phyloP scores from a whole-genome alignment of 805 yeast genomes.

The Schizosaccharomyces lindneri region DNA sequence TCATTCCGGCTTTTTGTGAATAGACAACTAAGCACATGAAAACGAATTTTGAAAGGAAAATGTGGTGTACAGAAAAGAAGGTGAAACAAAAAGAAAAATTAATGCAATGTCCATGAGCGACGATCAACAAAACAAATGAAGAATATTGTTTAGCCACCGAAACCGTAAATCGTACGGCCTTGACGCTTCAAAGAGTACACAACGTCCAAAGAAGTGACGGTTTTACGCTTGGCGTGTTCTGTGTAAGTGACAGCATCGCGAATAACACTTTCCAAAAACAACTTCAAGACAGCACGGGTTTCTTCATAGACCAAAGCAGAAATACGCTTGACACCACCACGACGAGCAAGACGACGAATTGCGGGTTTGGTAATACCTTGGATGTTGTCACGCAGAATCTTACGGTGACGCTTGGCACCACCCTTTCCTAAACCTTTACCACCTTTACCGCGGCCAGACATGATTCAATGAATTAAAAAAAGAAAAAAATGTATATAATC shows the following conservation, averaged over 20 bases:
- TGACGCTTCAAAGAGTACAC: slow-evolving; percentile 99
- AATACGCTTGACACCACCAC: slow-evolving; percentile 99
- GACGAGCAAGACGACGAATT: slow-evolving; percentile 98
- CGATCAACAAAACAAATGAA: background rate
- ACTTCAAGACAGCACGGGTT: slow-evolving; percentile 88
- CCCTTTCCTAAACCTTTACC: slow-evolving; percentile 99
- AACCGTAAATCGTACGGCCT: slow-evolving; percentile 99
- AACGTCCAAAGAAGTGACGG: slow-evolving; percentile 94
- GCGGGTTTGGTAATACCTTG: slow-evolving; percentile 99
- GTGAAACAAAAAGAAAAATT: background rate
- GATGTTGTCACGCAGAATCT: slow-evolving; percentile 95
- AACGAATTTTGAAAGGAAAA: background rate
- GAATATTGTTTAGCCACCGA: slow-evolving; percentile 60
- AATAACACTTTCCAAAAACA: slow-evolving; percentile 89
- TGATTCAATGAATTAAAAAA: slow-evolving; percentile 10
- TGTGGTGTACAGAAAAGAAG: background rate
- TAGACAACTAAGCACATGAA: background rate
- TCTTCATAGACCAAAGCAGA: slow-evolving; percentile 97
- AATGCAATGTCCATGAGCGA: background rate
- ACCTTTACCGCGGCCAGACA: slow-evolving; percentile 99
- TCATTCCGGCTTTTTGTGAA: too few relatives aligned
- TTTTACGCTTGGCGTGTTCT: slow-evolving; percentile 99
- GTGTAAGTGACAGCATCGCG: slow-evolving; percentile 99
- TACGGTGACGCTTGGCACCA: slow-evolving; percentile 99
- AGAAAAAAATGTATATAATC: background rate